A percentile compares a stretch with the other conserved stretches of the same genome.
Conservation (phyloP, 495 filamentous ascomycete genomes). For the Penicillium diatomitis region DNA sequence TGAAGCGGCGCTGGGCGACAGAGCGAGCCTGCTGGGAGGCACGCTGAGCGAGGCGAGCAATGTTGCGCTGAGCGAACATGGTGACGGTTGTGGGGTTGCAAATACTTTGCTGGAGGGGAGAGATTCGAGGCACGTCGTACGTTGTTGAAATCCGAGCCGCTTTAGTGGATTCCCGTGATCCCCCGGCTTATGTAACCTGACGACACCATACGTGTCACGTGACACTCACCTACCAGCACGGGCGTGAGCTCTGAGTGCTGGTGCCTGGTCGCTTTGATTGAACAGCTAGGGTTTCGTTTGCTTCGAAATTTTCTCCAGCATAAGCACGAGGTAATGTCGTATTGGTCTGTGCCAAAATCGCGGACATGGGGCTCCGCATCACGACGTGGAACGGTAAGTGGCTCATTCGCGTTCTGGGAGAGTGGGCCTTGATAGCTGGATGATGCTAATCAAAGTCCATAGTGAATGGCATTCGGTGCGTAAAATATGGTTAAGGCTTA, state of each 20-base stretch:
- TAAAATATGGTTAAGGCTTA: background rate
- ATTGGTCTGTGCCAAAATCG: background rate
- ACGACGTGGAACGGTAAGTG: conserved; percentile 83
- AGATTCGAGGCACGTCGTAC: conserved; percentile 18
- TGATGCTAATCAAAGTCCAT: conserved; percentile 3
- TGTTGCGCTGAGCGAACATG: conserved; percentile 56
- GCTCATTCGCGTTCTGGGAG: background rate
- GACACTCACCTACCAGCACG: background rate
- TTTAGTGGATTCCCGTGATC: conserved; percentile 39
- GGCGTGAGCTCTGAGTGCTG: background rate
- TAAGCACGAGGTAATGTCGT: conserved; percentile 10
- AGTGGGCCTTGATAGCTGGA: background rate
- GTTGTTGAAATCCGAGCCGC: conserved; percentile 24
- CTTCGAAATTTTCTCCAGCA: background rate
- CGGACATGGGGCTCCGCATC: conserved; percentile 63
- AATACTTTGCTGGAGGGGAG: conserved; percentile 11
- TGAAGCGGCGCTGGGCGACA: conserved; percentile 58
- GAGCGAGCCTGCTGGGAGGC: conserved; percentile 49
- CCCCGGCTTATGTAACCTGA: conserved; percentile 35
- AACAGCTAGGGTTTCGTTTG: background rate
- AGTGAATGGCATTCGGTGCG: conserved; percentile 92
- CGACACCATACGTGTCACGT: conserved; percentile 30
- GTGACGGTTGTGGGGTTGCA: conserved; percentile 18
- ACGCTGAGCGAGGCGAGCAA: conserved; percentile 52
- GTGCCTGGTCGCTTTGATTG: background rate